These are phyloP conservation scores for Colletotrichum incanum DNA, from an alignment of 2,329 filamentous ascomycete genomes.

Conservation along the genomic window DNA sequence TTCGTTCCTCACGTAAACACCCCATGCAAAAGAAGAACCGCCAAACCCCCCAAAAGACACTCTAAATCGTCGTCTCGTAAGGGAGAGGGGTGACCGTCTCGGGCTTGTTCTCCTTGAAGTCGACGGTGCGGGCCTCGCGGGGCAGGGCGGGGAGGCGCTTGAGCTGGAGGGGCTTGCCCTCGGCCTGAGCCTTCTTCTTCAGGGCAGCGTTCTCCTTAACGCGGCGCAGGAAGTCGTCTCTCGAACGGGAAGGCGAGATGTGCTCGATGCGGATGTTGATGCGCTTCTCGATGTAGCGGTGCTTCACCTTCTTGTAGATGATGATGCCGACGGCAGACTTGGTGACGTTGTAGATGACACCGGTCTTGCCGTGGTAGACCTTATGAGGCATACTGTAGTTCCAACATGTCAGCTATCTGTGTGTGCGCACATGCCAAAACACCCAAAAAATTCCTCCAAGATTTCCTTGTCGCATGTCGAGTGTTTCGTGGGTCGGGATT, in stretches of 20 bases:
- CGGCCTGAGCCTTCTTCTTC: conserved; percentile 93
- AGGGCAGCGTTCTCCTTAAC: conserved; percentile 96
- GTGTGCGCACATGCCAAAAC: neutral
- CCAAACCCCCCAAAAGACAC: conserved; percentile 42
- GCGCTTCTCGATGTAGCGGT: conserved; percentile 99
- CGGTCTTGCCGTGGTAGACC: conserved; percentile 99
- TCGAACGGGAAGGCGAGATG: conserved; percentile 92
- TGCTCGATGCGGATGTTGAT: conserved; percentile 99
- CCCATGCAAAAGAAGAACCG: conserved; percentile 46
- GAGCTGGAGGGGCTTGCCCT: conserved; percentile 89
- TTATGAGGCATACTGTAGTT: conserved; percentile 92
- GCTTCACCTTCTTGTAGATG: conserved; percentile 99
- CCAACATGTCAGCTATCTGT: conserved; percentile 50
- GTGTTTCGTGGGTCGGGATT: conserved; percentile 39
- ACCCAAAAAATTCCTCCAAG: neutral
- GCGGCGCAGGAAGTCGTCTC: conserved; percentile 95
- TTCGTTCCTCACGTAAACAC: conserved; percentile 46
- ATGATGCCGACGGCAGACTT: conserved; percentile 98
- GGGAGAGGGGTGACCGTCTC: conserved; percentile 93
- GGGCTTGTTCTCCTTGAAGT: conserved; percentile 84
- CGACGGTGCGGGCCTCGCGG: conserved; percentile 85
- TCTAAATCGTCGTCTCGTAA: conserved; percentile 99
- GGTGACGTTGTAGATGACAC: conserved; percentile 98
- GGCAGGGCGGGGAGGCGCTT: conserved; percentile 91
- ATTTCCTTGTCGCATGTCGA: conserved; percentile 27